phyloP scores from a whole-genome alignment of 768 basidiomycete genomes.

The Kwoniella europaea region DNA sequence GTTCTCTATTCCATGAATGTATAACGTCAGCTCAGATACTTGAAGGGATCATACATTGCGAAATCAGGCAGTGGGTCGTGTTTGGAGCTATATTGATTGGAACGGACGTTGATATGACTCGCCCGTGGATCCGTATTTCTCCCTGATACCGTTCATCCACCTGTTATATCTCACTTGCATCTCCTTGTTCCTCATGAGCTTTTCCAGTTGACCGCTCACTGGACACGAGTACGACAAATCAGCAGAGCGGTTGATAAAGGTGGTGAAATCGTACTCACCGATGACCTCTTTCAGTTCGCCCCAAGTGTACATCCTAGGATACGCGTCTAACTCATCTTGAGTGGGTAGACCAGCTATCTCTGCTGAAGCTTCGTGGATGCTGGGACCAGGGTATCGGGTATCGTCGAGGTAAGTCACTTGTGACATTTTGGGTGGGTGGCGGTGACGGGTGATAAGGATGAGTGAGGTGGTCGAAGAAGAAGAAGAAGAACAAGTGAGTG shows the following conservation, averaged over 20 bases:
- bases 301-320: slow-evolving; percentile 55
- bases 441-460: neutral
- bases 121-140: slow-evolving; percentile 51
- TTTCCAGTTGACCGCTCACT: slow-evolving; percentile 39
- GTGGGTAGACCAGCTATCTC: slow-evolving; percentile 50
- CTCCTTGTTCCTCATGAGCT: slow-evolving; percentile 45
- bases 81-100: no score
- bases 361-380: slow-evolving; percentile 38
- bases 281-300: slow-evolving; percentile 51
- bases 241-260: neutral
- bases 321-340: slow-evolving; percentile 53
- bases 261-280: slow-evolving; percentile 17
- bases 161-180: slow-evolving; percentile 49
- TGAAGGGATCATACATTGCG: no score
- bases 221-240: neutral
- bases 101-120: slow-evolving; percentile 8
- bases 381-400: slow-evolving; percentile 46
- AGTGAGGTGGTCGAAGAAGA: neutral
- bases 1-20: slow-evolving; percentile 34
- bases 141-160: slow-evolving; percentile 48
- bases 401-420: slow-evolving; percentile 40
- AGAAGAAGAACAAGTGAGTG: neutral
- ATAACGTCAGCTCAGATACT: neutral
- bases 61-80: no score
- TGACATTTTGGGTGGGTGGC: slow-evolving; percentile 3